Evolutionary conservation across 1,139 yeast species (phyloP), one percentile per base, ranked within the genome.

Genomic region (Wickerhamomyces sp.): DNA sequence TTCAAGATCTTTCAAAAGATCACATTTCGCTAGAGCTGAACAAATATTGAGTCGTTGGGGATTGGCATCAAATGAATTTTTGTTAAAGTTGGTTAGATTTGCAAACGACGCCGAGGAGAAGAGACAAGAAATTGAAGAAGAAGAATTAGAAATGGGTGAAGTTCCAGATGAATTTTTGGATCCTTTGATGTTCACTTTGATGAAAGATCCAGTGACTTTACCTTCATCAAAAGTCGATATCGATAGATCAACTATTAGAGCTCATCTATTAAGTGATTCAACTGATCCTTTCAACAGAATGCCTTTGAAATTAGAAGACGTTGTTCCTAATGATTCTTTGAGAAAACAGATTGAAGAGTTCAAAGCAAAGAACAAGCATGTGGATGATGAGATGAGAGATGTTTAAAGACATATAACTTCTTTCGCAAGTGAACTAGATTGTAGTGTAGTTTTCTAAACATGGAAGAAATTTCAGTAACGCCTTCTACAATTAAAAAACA

Each of bases 261-360:
- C 96, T 2, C 98, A 93, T 67, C 67, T 93, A 43, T 72, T 93
- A 57, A 85, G 91, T 64, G 97, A 91, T 62, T 76, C 95, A 1
- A 89, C 95, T 1, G 99, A 93, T 64, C 99, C 99, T 11, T 93
- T 93, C 62, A 93, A 91, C 60, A 77, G 99, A 61, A 71, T 80
- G 61, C 97, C 98, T 2, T 67, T 93, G 47, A 87, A 77, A 51
- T 61, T 91, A 34, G 97, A 89, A 46, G 96, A 93, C 47, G 95
- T 88, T 17, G 58, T 72, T 17, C 95, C 93, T 18, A 79, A 87
- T 58, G 66, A 64, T 1, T 93, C 80, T 42, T 66, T 88, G 54
- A 79, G 70, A 54, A 55, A 59, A 27, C 73, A 70, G 53, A 89
- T 89, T 36, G 65, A 62, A 34, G 75, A 66, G 25, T 88, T 46